These are phyloP conservation scores for Epichloe hybrida DNA, from an alignment of 2,329 filamentous ascomycete species.

Conservation along the genomic window DNA sequence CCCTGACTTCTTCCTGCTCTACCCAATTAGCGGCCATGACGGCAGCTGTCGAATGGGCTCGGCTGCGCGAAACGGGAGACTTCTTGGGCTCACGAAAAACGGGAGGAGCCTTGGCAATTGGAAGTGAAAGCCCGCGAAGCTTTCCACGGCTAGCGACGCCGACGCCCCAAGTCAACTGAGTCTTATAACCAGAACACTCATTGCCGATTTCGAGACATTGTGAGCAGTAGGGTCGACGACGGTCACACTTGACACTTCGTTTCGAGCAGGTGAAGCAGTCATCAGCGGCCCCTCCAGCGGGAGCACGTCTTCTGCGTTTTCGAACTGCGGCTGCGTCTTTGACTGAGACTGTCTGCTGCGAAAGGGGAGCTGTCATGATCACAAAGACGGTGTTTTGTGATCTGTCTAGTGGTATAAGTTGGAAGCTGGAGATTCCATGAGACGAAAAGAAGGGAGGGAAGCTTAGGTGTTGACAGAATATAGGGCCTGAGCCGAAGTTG, in stretches of 20 bases:
- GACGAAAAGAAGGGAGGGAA: not conserved
- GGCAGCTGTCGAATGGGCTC: constrained; percentile 30
- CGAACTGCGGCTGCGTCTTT: constrained; percentile 40
- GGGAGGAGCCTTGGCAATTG: constrained; percentile 47
- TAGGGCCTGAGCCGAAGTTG: not conserved
- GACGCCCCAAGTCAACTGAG: constrained; percentile 90
- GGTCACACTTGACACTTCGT: constrained; percentile 73
- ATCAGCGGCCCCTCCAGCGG: constrained; percentile 76
- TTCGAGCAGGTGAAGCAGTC: constrained; percentile 93
- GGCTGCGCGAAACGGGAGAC: constrained; percentile 25
- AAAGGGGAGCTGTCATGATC: constrained; percentile 36
- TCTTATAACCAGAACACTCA: constrained; percentile 93
- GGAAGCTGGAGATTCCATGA: not conserved
- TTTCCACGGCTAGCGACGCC: constrained; percentile 93
- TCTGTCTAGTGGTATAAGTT: not conserved
- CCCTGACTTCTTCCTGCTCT: constrained; percentile 21
- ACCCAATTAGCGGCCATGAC: constrained; percentile 15
- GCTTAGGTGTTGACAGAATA: not conserved
- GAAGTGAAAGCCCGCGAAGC: constrained; percentile 73
- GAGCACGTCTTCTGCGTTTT: constrained; percentile 76
- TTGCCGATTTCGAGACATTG: constrained; percentile 85
- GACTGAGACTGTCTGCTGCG: constrained; percentile 28
- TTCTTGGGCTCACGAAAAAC: constrained; percentile 38
- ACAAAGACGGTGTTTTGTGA: not conserved
- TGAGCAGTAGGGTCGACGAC: constrained; percentile 84